Conservation (phyloP, 495 filamentous ascomycete species). For the Trichocladium uniseriatum region DNA sequence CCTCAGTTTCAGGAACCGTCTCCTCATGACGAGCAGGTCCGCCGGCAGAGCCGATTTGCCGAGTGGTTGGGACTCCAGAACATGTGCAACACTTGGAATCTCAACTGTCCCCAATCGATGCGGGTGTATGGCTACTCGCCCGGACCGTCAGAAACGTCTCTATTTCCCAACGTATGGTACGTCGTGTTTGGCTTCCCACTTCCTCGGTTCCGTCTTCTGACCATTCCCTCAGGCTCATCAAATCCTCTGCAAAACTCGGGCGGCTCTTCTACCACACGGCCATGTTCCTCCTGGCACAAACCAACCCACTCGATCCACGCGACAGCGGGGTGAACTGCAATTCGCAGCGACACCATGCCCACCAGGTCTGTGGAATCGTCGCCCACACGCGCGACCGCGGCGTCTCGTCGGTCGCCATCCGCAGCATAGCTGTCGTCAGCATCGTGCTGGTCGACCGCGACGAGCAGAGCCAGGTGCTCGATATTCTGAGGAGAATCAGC, state of each 20-base stretch:
- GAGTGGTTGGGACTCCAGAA: slow-evolving; percentile 70
- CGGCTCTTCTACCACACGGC: slow-evolving; percentile 88
- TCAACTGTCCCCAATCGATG: slow-evolving; percentile 72
- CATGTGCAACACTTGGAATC: slow-evolving; percentile 75
- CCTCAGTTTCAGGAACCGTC: slow-evolving; percentile 51
- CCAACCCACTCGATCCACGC: slow-evolving; percentile 51
- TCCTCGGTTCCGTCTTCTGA: slow-evolving; percentile 10
- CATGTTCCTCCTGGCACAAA: slow-evolving; percentile 69
- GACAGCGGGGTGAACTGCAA: slow-evolving; percentile 60
- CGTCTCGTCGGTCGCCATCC: slow-evolving; percentile 65
- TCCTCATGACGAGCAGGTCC: slow-evolving; percentile 51
- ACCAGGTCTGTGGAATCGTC: slow-evolving; percentile 78
- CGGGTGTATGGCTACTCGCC: slow-evolving; percentile 70
- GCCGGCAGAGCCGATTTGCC: slow-evolving; percentile 52
- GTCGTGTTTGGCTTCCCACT: slow-evolving; percentile 23
- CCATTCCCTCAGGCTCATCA: slow-evolving; percentile 54
- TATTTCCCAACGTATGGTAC: slow-evolving; percentile 83
- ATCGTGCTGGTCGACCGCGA: slow-evolving; percentile 56
- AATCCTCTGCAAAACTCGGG: slow-evolving; percentile 68
- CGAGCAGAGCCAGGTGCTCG: slow-evolving; percentile 77
- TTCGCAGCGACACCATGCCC: slow-evolving; percentile 60
- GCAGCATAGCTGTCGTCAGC: slow-evolving; percentile 71
- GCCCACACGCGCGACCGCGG: slow-evolving; percentile 72
- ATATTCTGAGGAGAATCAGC: slow-evolving; percentile 64
- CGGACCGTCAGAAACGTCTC: slow-evolving; percentile 56